Base-by-base conservation (phyloP, 345 rosid genomes). In the Capsella bursapastoris region DNA sequence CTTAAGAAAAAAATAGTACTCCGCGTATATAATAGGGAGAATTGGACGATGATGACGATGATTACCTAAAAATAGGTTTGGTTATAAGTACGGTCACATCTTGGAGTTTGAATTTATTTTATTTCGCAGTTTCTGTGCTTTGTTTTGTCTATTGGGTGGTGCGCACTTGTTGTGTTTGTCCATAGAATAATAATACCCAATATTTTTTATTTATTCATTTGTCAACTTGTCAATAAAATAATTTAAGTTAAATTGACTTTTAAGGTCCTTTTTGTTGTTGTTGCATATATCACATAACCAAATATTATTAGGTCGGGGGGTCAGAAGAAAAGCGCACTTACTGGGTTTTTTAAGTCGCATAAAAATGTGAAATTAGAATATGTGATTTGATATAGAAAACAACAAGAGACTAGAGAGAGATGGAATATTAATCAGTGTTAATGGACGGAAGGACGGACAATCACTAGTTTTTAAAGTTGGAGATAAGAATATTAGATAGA, bases 261-360 rank as follows among this genome's bases (percentile, higher is more conserved):
- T 64, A 57, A 49, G 45, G 16, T 10, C 7, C 1, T 34, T 34
- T 29, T 29, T 18, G 0, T 18, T 18, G 1, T 18, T 18, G 1
- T 56, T 37, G 10, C 66, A 27, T 47, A 25, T 65, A 22, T 57
- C 15, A 40, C 52, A 28, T 57, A n/a, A 48, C 25, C 59, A 47
- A 70, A 55, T 47, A 55, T 70, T 76, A 70, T 70, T 76, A 70
- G 80, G 70, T 69, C 44, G 2, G 37, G 8, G 25, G n/a, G 57
- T 52, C 48, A 11, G 22, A 58, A 25, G 48, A 41, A 31, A 75
- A 41, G 32, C 32, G 64, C 74, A 75, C 68, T 40, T 66, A 53
- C 25, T 66, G 7, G 6, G 8, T 8, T 34, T 52, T 25, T 52
- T 25, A 0, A 32, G 13, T 18, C 48, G 13, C 2, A 35, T 6